Conservation (phyloP, 257 asterid species). For the Fraxinus anomala region DNA sequence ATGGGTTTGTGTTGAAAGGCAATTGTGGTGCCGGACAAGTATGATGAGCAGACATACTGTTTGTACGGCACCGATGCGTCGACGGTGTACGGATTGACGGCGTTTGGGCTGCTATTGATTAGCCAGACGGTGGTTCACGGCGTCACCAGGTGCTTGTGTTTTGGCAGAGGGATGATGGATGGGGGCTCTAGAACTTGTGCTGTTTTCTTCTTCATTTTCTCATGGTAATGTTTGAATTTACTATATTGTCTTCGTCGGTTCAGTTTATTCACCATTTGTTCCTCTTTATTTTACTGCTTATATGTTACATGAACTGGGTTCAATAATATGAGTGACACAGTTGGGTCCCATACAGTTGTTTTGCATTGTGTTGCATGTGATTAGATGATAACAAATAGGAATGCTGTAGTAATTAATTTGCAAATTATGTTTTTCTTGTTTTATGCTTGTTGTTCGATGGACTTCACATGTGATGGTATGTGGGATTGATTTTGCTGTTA, state of each 20-base stretch:
- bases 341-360: slow-evolving; percentile 21
- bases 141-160: slow-evolving; percentile 88
- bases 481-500: neutral
- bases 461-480: slow-evolving; percentile 23
- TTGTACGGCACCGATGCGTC: slow-evolving; percentile 82
- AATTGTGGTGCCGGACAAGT: slow-evolving; percentile 78
- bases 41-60: slow-evolving; percentile 80
- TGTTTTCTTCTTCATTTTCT: slow-evolving; percentile 72
- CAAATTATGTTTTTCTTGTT: slow-evolving; percentile 5
- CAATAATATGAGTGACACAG: neutral
- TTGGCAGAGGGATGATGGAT: slow-evolving; percentile 75
- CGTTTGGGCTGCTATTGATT: slow-evolving; percentile 81
- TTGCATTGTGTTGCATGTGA: slow-evolving; percentile 11
- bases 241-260: neutral
- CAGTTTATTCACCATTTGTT: slow-evolving; percentile 8
- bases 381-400: neutral
- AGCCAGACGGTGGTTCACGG: slow-evolving; percentile 73
- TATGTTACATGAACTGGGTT: neutral
- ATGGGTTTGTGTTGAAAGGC: slow-evolving; percentile 51
- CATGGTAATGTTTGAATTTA: slow-evolving; percentile 58
- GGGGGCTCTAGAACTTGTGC: slow-evolving; percentile 60
- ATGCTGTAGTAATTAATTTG: neutral
- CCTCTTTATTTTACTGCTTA: neutral
- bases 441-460: neutral
- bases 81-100: slow-evolving; percentile 82